Base-by-base conservation (phyloP, 2,329 filamentous ascomycete species). In the Septoria linicola region DNA sequence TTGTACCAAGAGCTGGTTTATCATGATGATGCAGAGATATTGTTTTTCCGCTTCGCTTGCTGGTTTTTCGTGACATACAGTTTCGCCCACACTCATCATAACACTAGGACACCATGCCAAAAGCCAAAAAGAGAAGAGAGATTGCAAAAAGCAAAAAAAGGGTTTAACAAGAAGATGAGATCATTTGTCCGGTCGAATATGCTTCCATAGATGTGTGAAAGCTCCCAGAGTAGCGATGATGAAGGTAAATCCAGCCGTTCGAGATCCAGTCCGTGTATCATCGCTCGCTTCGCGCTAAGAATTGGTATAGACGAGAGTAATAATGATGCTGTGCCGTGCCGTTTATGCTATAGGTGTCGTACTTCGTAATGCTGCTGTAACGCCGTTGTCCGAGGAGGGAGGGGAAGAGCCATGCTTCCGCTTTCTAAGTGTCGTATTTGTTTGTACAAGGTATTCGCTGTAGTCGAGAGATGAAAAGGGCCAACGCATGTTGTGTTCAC, bases 371-470 rank as follows among this genome's bases (percentile, higher is more conserved):
- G 58, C 58, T 58, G 58, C 47, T 53, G 45, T 46, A 59, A 59
- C 58, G 55, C 58, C 58, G 53, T 60, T 54, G 46, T 60, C 55
- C 53, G 34, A 37, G 46, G 45, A 41, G 41, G 46, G 45, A 41
- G 41, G 35, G 30, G 42, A 31, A 49, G 50, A 51, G 41, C 46
- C 27, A 5, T 23, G 34, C 50, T 53, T 51, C 51, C 57, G 42
- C 49, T 52, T 53, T 55, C 51, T 53, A 56, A 54, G 50, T 58
- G 45, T 53, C 58, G 50, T 46, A 27, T 30, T 55, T 45, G 54
- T 60, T 59, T 60, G 55, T 60, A 60, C 58, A 60, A 57, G 52
- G 55, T 59, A 59, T 60, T 5, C 53, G 53, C 45, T 53, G 50
- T 44, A 51, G 31, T 49, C 39, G 48, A 27, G 23, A 27, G 23